Conservation (phyloP, 2,329 filamentous ascomycete genomes). For the Tolypocladium capitatum region DNA sequence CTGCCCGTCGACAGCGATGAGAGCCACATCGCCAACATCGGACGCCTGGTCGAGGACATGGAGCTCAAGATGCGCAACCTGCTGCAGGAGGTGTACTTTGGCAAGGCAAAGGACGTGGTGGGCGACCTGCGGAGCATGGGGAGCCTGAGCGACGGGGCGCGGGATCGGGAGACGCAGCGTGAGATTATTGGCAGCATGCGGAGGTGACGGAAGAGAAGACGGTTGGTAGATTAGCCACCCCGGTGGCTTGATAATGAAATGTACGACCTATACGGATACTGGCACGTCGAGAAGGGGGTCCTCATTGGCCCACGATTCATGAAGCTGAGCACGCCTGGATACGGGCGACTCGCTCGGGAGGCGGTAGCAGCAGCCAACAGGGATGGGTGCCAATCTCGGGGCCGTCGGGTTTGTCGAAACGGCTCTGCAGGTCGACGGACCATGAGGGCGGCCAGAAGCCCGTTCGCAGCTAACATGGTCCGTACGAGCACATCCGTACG, state of each 20-base stretch:
- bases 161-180: conserved; percentile 71
- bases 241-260: background rate
- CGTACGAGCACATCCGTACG: too few species aligned
- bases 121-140: conserved; percentile 83
- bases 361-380: background rate
- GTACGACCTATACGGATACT: background rate
- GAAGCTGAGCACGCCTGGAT: background rate
- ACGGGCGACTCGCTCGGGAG: too few species aligned
- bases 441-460: background rate
- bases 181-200: conserved; percentile 66
- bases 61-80: conserved; percentile 98
- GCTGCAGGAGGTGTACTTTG: conserved; percentile 97
- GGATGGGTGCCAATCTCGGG: background rate
- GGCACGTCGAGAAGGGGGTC: background rate
- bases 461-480: background rate
- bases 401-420: background rate
- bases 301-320: background rate
- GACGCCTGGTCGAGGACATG: conserved; percentile 94
- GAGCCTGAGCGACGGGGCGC: conserved; percentile 70
- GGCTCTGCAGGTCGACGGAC: background rate
- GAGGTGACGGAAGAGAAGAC: conserved; percentile 17
- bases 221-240: background rate
- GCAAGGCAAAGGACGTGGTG: conserved; percentile 97
- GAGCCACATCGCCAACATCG: conserved; percentile 91
- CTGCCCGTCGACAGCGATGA: conserved; percentile 79